Base-by-base conservation (phyloP, 768 basidiomycete genomes). In the Clitopilus passeckerianus region DNA sequence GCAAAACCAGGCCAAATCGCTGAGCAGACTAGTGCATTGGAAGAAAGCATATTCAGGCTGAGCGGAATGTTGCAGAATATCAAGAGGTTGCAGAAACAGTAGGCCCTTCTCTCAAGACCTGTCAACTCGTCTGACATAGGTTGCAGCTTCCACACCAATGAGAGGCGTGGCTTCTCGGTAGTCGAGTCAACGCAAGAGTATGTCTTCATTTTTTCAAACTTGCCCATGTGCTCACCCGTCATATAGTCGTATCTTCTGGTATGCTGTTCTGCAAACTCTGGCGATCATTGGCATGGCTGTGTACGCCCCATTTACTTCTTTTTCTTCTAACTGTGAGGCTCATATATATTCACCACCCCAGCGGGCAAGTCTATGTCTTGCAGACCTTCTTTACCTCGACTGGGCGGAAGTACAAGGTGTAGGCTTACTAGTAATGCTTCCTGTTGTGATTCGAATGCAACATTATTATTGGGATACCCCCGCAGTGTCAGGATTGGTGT, bases 381-480 rank as follows among this genome's bases (percentile, higher is more conserved):
- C 93, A 95, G 74, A 95, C 93, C 18, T 98, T 96, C 86, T 98
- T 98, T 76, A 94, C 91, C n/a, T 86, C 89, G 72, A 94, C 93
- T 7, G 93, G 92, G 34, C 84, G 92, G 71, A 80, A 86, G 68
- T 94, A 93, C 79, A 93, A 92, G 77, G 91, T 93, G 68, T 93
- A 86, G 56, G 34, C 43, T 3, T n/a, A 50, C 46, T 50, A 3
- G 18, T 12, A 23, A 15, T 41, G 37, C n/a, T 41, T 5, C 37
- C 37, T 41, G 37, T 18, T 15, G 12, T 14, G 10, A 3, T 41
- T 41, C 37, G 37, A 15, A 41, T 41, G 10, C 37, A 14, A 14
- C 10, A 12, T 41, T 41, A 9, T 41, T 41, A 41, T 15, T 5
- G 10, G 3, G 37, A 14, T 41, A 18, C 37, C 12, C n/a, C 5